Base-by-base conservation (phyloP, 257 asterid genomes). In the Nicotiana undulata region DNA sequence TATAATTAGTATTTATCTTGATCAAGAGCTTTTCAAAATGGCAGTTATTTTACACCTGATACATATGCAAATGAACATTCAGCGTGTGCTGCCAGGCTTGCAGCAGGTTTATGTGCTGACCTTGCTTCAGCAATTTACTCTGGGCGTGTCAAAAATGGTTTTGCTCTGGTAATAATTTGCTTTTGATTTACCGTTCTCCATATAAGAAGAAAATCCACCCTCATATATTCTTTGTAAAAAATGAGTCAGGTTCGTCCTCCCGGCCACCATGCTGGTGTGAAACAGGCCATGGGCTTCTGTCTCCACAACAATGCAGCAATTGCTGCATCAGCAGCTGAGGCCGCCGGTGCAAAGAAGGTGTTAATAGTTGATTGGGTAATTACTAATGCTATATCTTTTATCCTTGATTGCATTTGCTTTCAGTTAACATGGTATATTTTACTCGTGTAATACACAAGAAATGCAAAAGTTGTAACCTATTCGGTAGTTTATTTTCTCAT, bases 231-330 rank as follows among this genome's bases (percentile, higher is more conserved):
- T n/a, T 80, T 63, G 15, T 26, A n/a, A 70, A 46, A 82, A 75
- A 83, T 75, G 88, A 79, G 81, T 67, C 84, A 96, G 99, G 96
- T 96, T 83, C 99, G 99, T 46, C 99, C 99, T 85, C 99, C 98
- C 76, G 99, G 99, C 77, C 99, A 96, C 90, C 99, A 96, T 86
- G 99, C 99, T 84, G 98, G 99, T 81, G 97, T 96, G 84, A 96
- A 91, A 84, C 93, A 93, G 66, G 93, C 99, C 60, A 93, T 94
- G 99, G 99, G 99, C 26, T 96, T 95, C 83, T 96, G 99, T 87
- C 99, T 96, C 85, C 98, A 94, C 86, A 96, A 96, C 83, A 96
- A 96, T 87, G 99, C 99, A 61, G 99, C 99, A 72, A 76, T 94
- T 89, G 98, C 99, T 86, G 99, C 97, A 79, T 86, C 89, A 61